phyloP scores from a whole-genome alignment of 495 filamentous ascomycete genomes.

The Cercophora samala region DNA sequence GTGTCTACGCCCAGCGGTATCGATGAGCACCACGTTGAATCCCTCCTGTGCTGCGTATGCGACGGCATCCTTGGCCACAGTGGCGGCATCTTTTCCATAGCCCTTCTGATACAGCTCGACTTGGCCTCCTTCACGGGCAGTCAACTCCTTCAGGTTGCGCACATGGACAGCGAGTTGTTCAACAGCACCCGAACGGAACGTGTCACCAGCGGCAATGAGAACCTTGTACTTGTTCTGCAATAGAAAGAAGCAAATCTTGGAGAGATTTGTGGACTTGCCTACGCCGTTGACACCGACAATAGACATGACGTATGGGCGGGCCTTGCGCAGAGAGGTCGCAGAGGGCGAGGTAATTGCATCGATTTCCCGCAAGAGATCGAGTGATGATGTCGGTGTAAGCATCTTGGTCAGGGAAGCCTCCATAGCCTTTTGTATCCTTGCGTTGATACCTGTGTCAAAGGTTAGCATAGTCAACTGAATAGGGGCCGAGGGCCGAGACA shows the following conservation, averaged over 20 bases:
- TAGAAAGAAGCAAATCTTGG: conserved; percentile 96
- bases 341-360: conserved; percentile 68
- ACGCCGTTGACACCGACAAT: conserved; percentile 98
- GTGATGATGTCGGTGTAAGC: conserved; percentile 88
- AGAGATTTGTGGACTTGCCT: conserved; percentile 93
- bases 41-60: conserved; percentile 66
- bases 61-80: conserved; percentile 91
- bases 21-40: conserved; percentile 93
- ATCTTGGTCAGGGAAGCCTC: conserved; percentile 89
- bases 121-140: conserved; percentile 71
- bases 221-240: conserved; percentile 94
- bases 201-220: conserved; percentile 94
- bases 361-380: conserved; percentile 92
- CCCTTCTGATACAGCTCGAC: conserved; percentile 94
- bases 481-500: neutral
- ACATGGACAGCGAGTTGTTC: conserved; percentile 95
- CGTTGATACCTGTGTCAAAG: conserved; percentile 60
- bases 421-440: conserved; percentile 77
- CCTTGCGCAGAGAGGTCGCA: conserved; percentile 49
- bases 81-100: conserved; percentile 95
- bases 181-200: conserved; percentile 94
- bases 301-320: conserved; percentile 89
- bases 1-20: conserved; percentile 91
- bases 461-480: conserved; percentile 11
- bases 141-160: conserved; percentile 82